A percentile compares a stretch with the other conserved stretches of the same genome.
Conservation (phyloP, 2,329 filamentous ascomycete genomes). For the Ophiostoma montium region DNA sequence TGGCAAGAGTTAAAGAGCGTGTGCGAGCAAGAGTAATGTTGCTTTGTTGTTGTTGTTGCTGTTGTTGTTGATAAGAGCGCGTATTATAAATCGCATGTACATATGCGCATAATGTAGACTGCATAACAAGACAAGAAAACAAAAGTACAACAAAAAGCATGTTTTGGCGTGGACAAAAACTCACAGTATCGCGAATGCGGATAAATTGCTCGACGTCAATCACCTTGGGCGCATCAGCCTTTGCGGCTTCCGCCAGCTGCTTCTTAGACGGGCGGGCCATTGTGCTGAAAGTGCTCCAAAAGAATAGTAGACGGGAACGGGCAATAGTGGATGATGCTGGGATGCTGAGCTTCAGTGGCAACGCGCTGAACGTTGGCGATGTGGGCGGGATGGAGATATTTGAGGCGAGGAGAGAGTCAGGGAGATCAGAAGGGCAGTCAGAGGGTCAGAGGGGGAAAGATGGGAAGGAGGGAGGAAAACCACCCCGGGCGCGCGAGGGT, state of each 20-base stretch:
- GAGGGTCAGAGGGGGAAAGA: not conserved
- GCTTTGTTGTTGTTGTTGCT: no score
- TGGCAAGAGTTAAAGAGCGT: not conserved
- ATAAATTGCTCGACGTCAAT: constrained; percentile 66
- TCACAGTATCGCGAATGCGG: constrained; percentile 69
- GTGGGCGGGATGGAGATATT: constrained; percentile 1
- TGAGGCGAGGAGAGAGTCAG: not conserved
- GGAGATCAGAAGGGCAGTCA: not conserved
- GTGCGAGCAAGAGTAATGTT: not conserved
- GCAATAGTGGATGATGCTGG: not conserved
- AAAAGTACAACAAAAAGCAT: not conserved
- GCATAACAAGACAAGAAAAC: not conserved
- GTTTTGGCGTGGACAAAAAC: no score
- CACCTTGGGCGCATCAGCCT: constrained; percentile 26
- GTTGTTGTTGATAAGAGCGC: no score
- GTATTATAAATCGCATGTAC: no score
- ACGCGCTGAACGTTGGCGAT: constrained; percentile 12
- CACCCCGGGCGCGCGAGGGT: constrained; percentile 9
- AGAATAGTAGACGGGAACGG: not conserved
- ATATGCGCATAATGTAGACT: no score
- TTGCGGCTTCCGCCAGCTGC: constrained; percentile 16
- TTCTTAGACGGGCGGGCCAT: constrained; percentile 18
- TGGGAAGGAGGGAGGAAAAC: constrained; percentile 1
- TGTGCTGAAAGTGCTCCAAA: constrained; percentile 7
- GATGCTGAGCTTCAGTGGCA: constrained; percentile 8